A percentile compares a stretch with the other conserved stretches of the same genome.
Evolutionary conservation across 305 asterid species (phyloP).

Genomic region (Fraxinus dipetala): DNA sequence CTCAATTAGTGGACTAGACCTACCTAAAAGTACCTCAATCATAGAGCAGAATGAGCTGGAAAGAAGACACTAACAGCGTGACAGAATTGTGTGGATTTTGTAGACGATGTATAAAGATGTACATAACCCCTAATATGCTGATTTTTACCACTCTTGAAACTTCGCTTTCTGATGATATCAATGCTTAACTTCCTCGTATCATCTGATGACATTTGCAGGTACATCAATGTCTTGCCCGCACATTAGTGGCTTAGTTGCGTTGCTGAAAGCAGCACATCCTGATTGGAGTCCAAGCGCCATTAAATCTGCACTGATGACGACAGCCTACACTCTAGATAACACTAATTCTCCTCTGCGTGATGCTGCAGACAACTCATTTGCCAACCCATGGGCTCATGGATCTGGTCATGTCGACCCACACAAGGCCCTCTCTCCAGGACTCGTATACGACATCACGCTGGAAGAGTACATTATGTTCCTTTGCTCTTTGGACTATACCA

Average conservation of each 20-base stretch:
- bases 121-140: neutral
- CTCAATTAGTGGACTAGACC: neutral
- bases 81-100: neutral
- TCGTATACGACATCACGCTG: slow-evolving; percentile 58
- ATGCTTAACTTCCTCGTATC: neutral
- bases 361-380: slow-evolving; percentile 46
- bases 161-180: neutral
- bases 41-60: neutral
- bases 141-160: neutral
- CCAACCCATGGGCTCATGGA: slow-evolving; percentile 70
- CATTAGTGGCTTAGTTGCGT: slow-evolving; percentile 67
- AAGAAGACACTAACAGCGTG: neutral
- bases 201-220: slow-evolving; percentile 31
- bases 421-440: slow-evolving; percentile 78
- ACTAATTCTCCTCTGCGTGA: slow-evolving; percentile 64
- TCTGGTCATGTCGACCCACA: slow-evolving; percentile 85
- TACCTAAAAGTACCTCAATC: neutral
- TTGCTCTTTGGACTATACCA: slow-evolving; percentile 64
- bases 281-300: slow-evolving; percentile 80
- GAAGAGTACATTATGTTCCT: slow-evolving; percentile 71
- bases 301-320: slow-evolving; percentile 78
- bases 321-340: slow-evolving; percentile 62
- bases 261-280: slow-evolving; percentile 68
- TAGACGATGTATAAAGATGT: neutral
- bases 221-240: slow-evolving; percentile 95